These are phyloP conservation scores for Eucalyptus coolabah DNA, from an alignment of 345 rosid genomes.

Conservation along the genomic window DNA sequence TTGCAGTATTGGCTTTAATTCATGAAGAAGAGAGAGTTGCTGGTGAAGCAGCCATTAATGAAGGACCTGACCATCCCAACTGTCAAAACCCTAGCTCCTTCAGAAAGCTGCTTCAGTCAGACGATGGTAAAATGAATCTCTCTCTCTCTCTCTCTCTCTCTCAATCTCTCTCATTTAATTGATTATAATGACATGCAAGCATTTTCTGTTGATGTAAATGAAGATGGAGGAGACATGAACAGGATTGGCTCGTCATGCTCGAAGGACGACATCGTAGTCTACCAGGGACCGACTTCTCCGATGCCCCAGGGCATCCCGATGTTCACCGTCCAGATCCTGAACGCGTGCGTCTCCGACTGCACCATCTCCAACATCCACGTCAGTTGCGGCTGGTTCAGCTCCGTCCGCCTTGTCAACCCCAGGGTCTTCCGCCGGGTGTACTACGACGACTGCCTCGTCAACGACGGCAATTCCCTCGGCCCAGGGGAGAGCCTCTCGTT, in stretches of 20 bases:
- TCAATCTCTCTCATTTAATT: not conserved
- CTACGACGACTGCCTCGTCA: conserved; percentile 64
- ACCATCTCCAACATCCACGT: conserved; percentile 57
- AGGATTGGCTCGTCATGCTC: conserved; percentile 17
- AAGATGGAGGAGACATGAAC: not conserved
- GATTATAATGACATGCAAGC: not conserved
- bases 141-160: not conserved
- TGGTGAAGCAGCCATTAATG: not conserved
- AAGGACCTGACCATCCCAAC: not conserved
- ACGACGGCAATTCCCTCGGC: conserved; percentile 44
- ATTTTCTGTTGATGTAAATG: not conserved
- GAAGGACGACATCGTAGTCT: conserved; percentile 46
- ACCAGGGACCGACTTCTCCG: conserved; percentile 39
- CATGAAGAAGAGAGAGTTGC: not conserved
- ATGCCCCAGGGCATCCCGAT: conserved; percentile 60
- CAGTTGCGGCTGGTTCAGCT: conserved; percentile 50
- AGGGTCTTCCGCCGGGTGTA: conserved; percentile 31
- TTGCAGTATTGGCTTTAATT: not conserved
- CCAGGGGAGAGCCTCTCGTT: conserved; percentile 60
- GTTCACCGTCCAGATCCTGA: conserved; percentile 7
- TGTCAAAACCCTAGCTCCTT: not conserved
- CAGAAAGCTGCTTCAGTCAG: not conserved
- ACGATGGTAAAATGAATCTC: not conserved
- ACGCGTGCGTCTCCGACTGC: conserved; percentile 33
- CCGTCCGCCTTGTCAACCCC: conserved; percentile 47